Conservation (phyloP, 2,329 filamentous ascomycete genomes). For the Dendrostoma leiphaemia region DNA sequence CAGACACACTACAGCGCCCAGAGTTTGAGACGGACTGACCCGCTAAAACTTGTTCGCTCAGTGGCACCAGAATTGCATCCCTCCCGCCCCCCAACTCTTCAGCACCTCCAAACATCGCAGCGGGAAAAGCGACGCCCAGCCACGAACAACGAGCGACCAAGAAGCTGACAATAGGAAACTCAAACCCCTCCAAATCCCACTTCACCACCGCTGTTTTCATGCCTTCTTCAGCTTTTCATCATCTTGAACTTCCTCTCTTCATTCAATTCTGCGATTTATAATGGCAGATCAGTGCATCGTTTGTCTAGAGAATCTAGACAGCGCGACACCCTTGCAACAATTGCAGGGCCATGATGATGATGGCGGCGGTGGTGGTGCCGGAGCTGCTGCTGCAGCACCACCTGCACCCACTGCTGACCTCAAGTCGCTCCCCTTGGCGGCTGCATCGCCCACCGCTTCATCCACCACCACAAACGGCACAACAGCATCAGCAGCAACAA, state of each 20-base stretch:
- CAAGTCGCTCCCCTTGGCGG: conserved; percentile 15
- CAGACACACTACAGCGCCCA: neutral
- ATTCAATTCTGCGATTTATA: conserved; percentile 34
- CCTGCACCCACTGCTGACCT: conserved; percentile 8
- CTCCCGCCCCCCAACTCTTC: neutral
- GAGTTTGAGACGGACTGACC: conserved; percentile 1
- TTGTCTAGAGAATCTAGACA: conserved; percentile 60
- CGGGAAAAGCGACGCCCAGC: too few relatives aligned
- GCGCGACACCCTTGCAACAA: conserved; percentile 25
- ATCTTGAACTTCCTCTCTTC: conserved; percentile 30
- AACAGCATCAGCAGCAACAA: conserved; percentile 21
- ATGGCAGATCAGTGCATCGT: conserved; percentile 68
- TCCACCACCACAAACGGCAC: conserved; percentile 27
- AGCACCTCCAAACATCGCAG: neutral
- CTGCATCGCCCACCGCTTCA: conserved; percentile 21
- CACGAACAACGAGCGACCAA: neutral
- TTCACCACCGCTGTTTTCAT: conserved; percentile 38
- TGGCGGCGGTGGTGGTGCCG: conserved; percentile 19
- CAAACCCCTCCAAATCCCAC: conserved; percentile 5
- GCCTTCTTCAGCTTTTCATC: conserved; percentile 40
- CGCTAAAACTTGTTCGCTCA: conserved; percentile 5
- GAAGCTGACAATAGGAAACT: neutral
- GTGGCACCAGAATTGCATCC: neutral
- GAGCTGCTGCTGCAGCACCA: conserved; percentile 12
- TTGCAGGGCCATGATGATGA: conserved; percentile 21